Base-by-base conservation (phyloP, 228 moss, liverwort and hornwort genomes). In the Sphagnum fallax region DNA sequence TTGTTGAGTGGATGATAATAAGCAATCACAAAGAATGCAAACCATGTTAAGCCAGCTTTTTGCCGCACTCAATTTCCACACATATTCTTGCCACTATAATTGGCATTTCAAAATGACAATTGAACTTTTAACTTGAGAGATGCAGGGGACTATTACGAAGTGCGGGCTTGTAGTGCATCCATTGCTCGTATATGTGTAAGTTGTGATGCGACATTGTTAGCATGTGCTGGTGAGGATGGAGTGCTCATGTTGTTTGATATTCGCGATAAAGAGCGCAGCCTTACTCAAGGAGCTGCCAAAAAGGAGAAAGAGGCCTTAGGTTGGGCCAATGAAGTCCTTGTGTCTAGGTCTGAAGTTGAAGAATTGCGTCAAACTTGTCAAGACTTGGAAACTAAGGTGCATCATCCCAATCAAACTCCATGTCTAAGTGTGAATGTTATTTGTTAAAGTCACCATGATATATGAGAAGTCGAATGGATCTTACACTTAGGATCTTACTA, bases 321-420 rank as follows among this genome's bases (percentile, higher is more conserved):
- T 4, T 97, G 93, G 93, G 76, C 97, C 6, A 67, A 75, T 6
- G 97, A 97, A 77, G 97, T 91, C 5, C 73, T 93, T 0, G 73
- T 90, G 5, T 68, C 83, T 4, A 88, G 82, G 76, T 80, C 78
- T 16, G 97, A 97, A 5, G 66, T 97, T 52, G 93, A 97, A 65
- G 91, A 97, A 71, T 51, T 97, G 16, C 88, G 83, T 66, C 80
- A 91, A 73, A 70, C 73, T 61, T 88, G 90, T 47, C 74, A 81
- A 71, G 97, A 97, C 62, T 68, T 98, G 62, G 97, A 93, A 72
- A 76, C 88, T 11, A 93, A 91, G 87, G 97, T 93, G 68, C 14
- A 3, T 8, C 32, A 32, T 32, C 32, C 32, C 32, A 2, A 32
- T 32, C 2, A 12, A 12, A 4, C 12, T 12, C 55, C 8, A 55